Base-by-base conservation (phyloP, 2,329 filamentous ascomycete genomes). In the Pseudogymnoascus sp. region DNA sequence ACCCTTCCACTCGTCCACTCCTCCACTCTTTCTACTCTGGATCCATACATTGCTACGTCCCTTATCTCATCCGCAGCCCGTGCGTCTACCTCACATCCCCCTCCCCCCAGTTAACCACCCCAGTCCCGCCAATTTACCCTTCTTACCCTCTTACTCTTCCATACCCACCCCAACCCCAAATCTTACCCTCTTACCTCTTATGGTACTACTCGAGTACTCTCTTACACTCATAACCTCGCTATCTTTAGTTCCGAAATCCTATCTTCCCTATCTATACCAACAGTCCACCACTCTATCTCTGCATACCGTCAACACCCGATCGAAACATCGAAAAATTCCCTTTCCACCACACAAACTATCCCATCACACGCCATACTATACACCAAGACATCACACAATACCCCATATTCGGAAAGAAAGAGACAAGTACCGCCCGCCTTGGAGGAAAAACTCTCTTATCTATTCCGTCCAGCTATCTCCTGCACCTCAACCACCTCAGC, bases 251-350 rank as follows among this genome's bases (percentile, higher is more conserved):
- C 17, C 17, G 17, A 17, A 17, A 17, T 17, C n/a, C 31, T 26
- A 10, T 17, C 44, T 15, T 31, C 44, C 24, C 44, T 50, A 50
- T 50, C 44, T 50, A 31, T 50, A 50, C 24, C 13, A 50, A 50
- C 44, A 50, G 31, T 26, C 41, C 41, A 29, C 17, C 41, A 47
- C 44, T 50, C 44, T 31, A 50, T 50, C 44, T 50, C 44, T 50
- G 44, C 44, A 50, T 50, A 50, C 44, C 44, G 44, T 50, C 44
- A 50, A 50, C 44, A 50, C 44, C 44, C 44, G 44, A 26, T 47
- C 41, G 21, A 47, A 47, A 15, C 44, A 15, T 31, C 41, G 24
- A 31, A 50, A 50, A 11, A 5, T 17, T 17, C 39, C 39, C 7
- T 47, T 47, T 47, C 44, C 44, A 50, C 44, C 44, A 50, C 44